Evolutionary conservation across 164 flowering plant genomes (phyloP).

Genomic region (Santalum album): DNA sequence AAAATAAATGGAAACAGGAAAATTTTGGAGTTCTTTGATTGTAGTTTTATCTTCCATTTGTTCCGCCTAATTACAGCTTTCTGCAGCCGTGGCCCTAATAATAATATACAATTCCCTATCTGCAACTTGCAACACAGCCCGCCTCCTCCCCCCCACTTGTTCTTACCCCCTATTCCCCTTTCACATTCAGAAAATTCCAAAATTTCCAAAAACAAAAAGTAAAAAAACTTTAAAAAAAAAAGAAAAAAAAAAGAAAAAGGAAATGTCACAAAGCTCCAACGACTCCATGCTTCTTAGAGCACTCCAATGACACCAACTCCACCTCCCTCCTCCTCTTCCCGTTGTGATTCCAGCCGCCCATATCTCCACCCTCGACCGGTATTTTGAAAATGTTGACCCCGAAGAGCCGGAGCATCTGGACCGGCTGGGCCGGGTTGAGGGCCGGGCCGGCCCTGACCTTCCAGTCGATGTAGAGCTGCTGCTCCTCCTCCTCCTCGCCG

Average conservation of each 20-base stretch:
- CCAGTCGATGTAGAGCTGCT: constrained; percentile 69
- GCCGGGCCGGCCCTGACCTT: constrained; percentile 21
- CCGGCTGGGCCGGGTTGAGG: constrained; percentile 17
- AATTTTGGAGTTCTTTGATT: too few species aligned
- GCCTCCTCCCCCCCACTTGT: constrained; percentile 6
- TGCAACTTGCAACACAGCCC: constrained; percentile 31
- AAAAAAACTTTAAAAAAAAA: constrained; percentile 8
- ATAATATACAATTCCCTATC: constrained; percentile 21
- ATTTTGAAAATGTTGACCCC: constrained; percentile 69
- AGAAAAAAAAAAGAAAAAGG: constrained; percentile 4
- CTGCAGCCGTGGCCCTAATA: constrained; percentile 14
- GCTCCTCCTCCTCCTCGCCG: constrained; percentile 27
- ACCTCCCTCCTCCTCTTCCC: constrained; percentile 42
- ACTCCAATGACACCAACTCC: constrained; percentile 38
- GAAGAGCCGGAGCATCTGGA: constrained; percentile 56
- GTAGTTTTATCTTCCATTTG: not conserved
- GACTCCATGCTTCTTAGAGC: constrained; percentile 49
- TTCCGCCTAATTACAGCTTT: constrained; percentile 21
- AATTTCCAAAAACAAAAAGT: not conserved
- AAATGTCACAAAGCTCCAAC: constrained; percentile 38
- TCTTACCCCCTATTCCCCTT: not conserved
- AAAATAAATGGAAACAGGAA: too few species aligned
- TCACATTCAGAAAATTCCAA: too few species aligned
- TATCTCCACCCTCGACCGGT: constrained; percentile 14
- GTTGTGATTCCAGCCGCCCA: constrained; percentile 6